Evolutionary conservation across 169 alveolate species (phyloP).

Genomic region (Ichthyophthirius multifiliis): DNA sequence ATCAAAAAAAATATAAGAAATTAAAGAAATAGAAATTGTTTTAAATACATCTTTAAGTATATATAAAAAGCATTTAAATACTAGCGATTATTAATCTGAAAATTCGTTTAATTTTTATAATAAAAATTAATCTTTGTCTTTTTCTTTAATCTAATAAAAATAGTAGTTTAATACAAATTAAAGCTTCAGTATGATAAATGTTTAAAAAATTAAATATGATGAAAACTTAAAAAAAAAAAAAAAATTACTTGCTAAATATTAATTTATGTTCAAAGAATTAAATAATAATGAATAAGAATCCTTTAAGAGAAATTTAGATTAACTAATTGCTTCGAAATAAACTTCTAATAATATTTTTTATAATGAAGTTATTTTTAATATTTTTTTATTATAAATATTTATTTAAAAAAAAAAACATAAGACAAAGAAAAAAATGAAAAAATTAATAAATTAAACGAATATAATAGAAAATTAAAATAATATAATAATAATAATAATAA

Average conservation of each 20-base stretch:
- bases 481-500: too few relatives aligned
- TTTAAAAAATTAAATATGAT: neutral
- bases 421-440: too few relatives aligned
- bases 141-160: too few relatives aligned
- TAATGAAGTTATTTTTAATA: constrained; percentile 14
- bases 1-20: neutral
- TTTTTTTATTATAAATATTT: too few relatives aligned
- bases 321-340: neutral
- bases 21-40: neutral
- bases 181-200: neutral
- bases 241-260: neutral
- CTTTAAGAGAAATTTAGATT: neutral
- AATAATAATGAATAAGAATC: neutral
- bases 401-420: too few relatives aligned
- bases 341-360: constrained; percentile 10
- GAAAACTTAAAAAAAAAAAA: neutral
- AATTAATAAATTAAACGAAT: too few relatives aligned
- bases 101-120: too few relatives aligned
- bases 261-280: neutral
- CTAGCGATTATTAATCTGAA: too few relatives aligned
- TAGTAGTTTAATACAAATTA: too few relatives aligned
- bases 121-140: too few relatives aligned
- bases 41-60: neutral
- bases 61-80: too few relatives aligned
- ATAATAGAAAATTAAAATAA: too few relatives aligned